Evolutionary conservation across 352 stramenopile species (phyloP), one percentile per base, ranked within the genome.

Genomic region (Peronosclerospora sorghi): DNA sequence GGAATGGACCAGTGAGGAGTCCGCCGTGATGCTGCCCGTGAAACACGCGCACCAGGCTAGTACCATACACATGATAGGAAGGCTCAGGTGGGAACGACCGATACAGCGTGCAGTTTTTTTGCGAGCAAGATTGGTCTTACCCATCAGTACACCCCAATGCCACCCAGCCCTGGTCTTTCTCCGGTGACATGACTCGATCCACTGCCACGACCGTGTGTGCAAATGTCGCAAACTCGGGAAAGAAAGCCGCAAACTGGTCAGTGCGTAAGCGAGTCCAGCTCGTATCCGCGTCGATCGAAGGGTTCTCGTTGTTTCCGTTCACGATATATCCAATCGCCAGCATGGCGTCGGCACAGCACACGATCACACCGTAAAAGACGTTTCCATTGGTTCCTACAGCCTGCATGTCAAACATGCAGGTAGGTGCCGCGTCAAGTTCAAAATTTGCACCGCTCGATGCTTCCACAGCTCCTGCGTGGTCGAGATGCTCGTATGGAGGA

Each of bases 121-220:
- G n/a, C n/a, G 21, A 26, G 4, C 21, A 15, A 35, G 13, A 18
- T 17, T 34, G 6, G 12, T n/a, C 24, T 27, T 59, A 84, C 72
- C 73, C 76, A 39, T 88, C 73, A 21, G 76, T 64, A 54, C 76
- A 88, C 8, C 76, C 76, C 35, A 88, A 76, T 8, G 57, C 68
- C 30, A 82, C 42, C 57, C 57, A 78, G 10, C 62, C 70, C 19
- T 60, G 41, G 10, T 70, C 56, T 14, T 45, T 52, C 8, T 48
- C 36, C 8, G 44, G 35, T 0, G 59, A 24, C 10, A 41, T 39
- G 14, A 77, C 50, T 20, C 51, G 44, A 47, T 85, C 64, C 8
- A 83, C 63, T 4, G 65, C 51, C 24, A 88, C 35, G 15, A 86
- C 64, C 0, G 68, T 69, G 35, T 78, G 61, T 10, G 50, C 41